Evolutionary conservation across 2,329 filamentous ascomycete genomes (phyloP).

Genomic region (Xylaria sp.): DNA sequence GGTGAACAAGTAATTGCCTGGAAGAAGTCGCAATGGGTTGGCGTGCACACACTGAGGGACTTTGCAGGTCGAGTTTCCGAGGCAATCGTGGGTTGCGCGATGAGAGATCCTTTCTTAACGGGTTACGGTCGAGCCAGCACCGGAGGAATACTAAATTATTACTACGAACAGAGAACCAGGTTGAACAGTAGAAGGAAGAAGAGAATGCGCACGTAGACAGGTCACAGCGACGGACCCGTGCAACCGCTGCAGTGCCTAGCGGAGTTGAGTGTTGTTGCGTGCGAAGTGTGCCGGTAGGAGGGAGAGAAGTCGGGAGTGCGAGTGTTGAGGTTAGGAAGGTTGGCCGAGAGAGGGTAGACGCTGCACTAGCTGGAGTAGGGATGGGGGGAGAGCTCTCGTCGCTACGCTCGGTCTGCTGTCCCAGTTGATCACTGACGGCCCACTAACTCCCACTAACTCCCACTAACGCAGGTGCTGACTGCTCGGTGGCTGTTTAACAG

Average conservation of each 20-base stretch:
- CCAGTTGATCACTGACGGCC: background rate
- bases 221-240: slow-evolving; percentile 37
- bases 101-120: slow-evolving; percentile 5
- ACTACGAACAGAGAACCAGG: slow-evolving; percentile 31
- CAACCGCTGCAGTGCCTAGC: slow-evolving; percentile 35
- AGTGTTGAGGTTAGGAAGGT: slow-evolving; percentile 14
- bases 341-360: slow-evolving; percentile 10
- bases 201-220: slow-evolving; percentile 24
- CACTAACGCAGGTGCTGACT: too few species aligned
- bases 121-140: slow-evolving; percentile 21
- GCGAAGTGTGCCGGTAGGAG: slow-evolving; percentile 30
- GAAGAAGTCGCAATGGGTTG: slow-evolving; percentile 10
- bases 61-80: slow-evolving; percentile 20
- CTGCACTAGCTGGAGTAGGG: background rate
- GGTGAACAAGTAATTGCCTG: slow-evolving; percentile 12
- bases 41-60: slow-evolving; percentile 1
- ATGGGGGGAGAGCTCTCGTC: too few species aligned
- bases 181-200: slow-evolving; percentile 27
- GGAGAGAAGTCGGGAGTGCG: slow-evolving; percentile 22
- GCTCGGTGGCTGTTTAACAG: background rate
- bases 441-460: too few species aligned
- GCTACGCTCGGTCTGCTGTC: too few species aligned
- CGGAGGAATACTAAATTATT: slow-evolving; percentile 26
- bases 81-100: slow-evolving; percentile 8
- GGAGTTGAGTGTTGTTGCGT: slow-evolving; percentile 11